These are phyloP conservation scores for Cytospora leucostoma DNA, from an alignment of 2,329 filamentous ascomycete genomes.

Conservation along the genomic window DNA sequence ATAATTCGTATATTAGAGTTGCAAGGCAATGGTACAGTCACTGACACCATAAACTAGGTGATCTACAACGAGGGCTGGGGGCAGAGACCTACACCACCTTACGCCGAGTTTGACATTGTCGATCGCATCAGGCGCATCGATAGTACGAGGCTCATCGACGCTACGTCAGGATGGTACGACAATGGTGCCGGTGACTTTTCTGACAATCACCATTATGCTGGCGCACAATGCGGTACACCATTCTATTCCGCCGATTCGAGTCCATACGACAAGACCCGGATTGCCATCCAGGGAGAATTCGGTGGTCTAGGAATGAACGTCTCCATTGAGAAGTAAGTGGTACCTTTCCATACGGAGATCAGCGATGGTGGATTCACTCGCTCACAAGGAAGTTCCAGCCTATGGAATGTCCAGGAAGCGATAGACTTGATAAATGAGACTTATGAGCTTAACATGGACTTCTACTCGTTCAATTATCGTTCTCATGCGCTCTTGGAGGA, in stretches of 20 bases:
- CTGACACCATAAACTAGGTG: slow-evolving; percentile 38
- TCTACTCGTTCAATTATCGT: slow-evolving; percentile 68
- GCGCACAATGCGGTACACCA: slow-evolving; percentile 69
- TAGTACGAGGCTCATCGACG: slow-evolving; percentile 63
- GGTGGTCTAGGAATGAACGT: slow-evolving; percentile 69
- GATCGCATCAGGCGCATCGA: slow-evolving; percentile 58
- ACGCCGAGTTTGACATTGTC: slow-evolving; percentile 60
- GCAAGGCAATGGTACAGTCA: no score
- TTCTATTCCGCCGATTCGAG: slow-evolving; percentile 61
- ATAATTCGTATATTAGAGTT: no score
- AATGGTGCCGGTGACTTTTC: slow-evolving; percentile 68
- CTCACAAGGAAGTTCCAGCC: slow-evolving; percentile 39
- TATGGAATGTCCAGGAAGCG: slow-evolving; percentile 64
- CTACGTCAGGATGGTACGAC: slow-evolving; percentile 67
- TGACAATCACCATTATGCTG: slow-evolving; percentile 73
- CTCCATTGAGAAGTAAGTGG: slow-evolving; percentile 58
- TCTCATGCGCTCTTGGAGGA: slow-evolving; percentile 61
- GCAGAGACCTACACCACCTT: slow-evolving; percentile 51
- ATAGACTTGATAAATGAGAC: slow-evolving; percentile 65
- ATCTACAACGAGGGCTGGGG: slow-evolving; percentile 77
- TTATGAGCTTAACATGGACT: slow-evolving; percentile 63
- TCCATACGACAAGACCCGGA: slow-evolving; percentile 59
- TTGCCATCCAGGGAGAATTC: slow-evolving; percentile 72
- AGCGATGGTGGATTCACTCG: neutral
- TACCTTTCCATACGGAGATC: neutral